Evolutionary conservation across 768 basidiomycete genomes (phyloP), one percentile per base, ranked within the genome.

Genomic region (Boletus rubropictus): DNA sequence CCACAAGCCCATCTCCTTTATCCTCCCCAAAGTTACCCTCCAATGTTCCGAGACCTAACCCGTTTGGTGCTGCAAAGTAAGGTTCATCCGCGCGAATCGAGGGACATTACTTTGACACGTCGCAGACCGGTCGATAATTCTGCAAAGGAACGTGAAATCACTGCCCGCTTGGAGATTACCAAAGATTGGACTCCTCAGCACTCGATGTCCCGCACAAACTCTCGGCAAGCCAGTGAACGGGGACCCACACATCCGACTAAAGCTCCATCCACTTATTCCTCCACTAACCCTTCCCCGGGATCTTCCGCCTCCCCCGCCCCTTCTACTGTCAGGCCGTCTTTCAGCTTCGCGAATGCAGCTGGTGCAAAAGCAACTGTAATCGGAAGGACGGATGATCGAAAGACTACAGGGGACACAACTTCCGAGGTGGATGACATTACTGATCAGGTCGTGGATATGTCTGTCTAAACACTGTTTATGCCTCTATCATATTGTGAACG

Each of bases 21-120:
- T 82, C 86, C 1, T 89, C 89, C 7, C 89, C 88, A 1, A 85
- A 86, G 68, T 78, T 87, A 56, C 70, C 76, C 3, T 67, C 76
- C 46, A 68, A 74, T 29, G 65, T 72, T 5, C 61, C 72, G 29
- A 69, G 80, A 29, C 61, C 84, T 49, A 92, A 77, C 63, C 94
- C 94, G 6, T 98, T 98, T 60, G 96, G 95, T 40, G 75, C 77
- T 44, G 95, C 95, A 29, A 84, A 71, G 88, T 89, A 56, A 40
- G n/a, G 78, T 65, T 17, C 21, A 22, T 56, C 3, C 33, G 17
- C 21, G n/a, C 14, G 22, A 37, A 44, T 40, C 37, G 18, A 25
- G 21, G 44, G 12, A 21, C 36, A 36, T 11, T 21, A 12, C 52
- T 50, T 45, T 50, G 14, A 68, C 32, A 24, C 4, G 34, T 33